A percentile compares a stretch with the other conserved stretches of the same genome.
Conservation (phyloP, 164 flowering plant species). For the Stephania yunnanensis region DNA sequence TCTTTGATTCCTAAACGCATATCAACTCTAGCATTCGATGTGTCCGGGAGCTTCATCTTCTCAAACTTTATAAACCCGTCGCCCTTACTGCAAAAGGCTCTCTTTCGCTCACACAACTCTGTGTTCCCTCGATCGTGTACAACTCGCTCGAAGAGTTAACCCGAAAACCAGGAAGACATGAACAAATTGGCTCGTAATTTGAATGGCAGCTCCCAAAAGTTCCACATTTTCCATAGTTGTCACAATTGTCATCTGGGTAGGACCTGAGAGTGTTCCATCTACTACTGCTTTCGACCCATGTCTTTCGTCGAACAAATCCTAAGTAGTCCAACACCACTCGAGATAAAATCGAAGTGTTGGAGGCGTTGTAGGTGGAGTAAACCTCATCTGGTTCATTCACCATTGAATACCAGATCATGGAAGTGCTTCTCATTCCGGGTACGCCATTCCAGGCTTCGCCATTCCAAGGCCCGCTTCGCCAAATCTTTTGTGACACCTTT, state of each 20-base stretch:
- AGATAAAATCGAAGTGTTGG: slow-evolving; percentile 6
- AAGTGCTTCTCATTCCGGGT: slow-evolving; percentile 8
- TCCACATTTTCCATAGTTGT: slow-evolving; percentile 6
- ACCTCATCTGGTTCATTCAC: slow-evolving; percentile 10
- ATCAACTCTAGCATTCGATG: not conserved
- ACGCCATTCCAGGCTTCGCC: slow-evolving; percentile 15
- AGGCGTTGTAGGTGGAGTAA: not conserved
- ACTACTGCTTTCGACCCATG: not conserved
- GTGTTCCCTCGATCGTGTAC: slow-evolving; percentile 6
- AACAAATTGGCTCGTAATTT: slow-evolving; percentile 3
- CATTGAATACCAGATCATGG: slow-evolving; percentile 5
- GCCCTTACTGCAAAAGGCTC: slow-evolving; percentile 4
- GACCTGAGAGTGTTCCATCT: slow-evolving; percentile 1
- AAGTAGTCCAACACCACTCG: not conserved
- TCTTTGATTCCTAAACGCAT: not conserved
- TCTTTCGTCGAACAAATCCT: not conserved
- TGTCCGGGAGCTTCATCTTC: slow-evolving; percentile 11
- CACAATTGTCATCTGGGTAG: not conserved
- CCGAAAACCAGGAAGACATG: slow-evolving; percentile 12
- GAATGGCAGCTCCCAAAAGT: not conserved
- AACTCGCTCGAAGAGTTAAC: slow-evolving; percentile 6
- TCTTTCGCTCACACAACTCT: slow-evolving; percentile 12
- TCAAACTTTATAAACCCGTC: slow-evolving; percentile 10
- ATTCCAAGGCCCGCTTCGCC: slow-evolving; percentile 28
- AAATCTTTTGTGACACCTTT: slow-evolving; percentile 8